A percentile compares a stretch with the other conserved stretches of the same genome.
These are phyloP conservation scores for Colletotrichum zoysiae DNA, from an alignment of 2,329 filamentous ascomycete species.

Conservation along the genomic window DNA sequence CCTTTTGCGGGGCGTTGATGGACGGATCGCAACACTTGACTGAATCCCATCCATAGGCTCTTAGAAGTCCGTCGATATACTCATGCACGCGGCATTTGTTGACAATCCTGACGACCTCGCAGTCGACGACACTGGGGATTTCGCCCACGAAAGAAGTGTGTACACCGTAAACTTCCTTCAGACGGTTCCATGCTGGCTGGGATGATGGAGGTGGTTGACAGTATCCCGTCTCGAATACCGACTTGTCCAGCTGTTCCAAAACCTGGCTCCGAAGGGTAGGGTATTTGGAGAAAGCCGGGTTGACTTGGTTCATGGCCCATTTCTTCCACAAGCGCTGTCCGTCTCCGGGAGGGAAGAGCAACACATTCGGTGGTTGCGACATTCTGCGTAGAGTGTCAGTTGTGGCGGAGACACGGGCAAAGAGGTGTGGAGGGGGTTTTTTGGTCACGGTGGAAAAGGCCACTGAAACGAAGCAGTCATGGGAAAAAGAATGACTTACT, in stretches of 20 bases:
- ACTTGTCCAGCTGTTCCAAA: not conserved
- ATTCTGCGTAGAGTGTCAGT: not conserved
- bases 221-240: not conserved
- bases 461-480: not conserved
- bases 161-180: not conserved
- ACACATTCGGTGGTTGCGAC: not conserved
- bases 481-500: not conserved
- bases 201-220: not conserved
- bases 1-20: not conserved
- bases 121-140: not conserved
- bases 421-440: not conserved
- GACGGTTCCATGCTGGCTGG: not conserved
- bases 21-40: conserved; percentile 16
- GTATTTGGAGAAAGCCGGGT: not conserved
- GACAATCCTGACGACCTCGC: conserved; percentile 9
- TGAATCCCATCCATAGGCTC: not conserved
- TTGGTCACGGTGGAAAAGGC: accelerated
- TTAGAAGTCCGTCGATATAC: not conserved
- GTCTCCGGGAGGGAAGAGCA: accelerated
- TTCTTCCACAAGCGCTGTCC: not conserved
- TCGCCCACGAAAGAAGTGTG: not conserved
- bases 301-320: not conserved
- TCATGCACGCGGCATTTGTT: not conserved
- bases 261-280: not conserved
- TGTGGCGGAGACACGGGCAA: not conserved